Evolutionary conservation across 805 yeast genomes (phyloP).

Genomic region (Saccharomycopsis fermentans): DNA sequence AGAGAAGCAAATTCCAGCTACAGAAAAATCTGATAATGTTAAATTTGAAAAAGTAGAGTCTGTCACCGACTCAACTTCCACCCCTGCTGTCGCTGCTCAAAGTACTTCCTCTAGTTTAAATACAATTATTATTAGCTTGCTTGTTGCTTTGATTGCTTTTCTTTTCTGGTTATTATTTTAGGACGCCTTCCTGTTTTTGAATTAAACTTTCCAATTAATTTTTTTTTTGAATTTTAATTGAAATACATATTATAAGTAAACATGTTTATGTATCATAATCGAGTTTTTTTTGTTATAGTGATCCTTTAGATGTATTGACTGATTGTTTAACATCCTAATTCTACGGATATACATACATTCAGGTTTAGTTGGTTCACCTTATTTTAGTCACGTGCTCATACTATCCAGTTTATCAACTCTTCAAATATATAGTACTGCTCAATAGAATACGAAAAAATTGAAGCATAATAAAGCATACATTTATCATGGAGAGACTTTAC

Average conservation of each 20-base stretch:
- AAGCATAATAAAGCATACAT: neutral
- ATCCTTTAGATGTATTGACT: neutral
- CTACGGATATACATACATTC: too few relatives aligned
- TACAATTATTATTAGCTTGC: constrained; percentile 9
- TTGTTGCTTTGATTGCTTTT: neutral
- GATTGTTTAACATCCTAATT: neutral
- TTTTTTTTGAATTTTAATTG: neutral
- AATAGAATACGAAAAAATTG: too few relatives aligned
- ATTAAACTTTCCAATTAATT: neutral
- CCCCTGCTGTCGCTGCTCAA: constrained; percentile 13
- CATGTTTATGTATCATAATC: constrained; percentile 1
- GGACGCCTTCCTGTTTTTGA: constrained; percentile 2
- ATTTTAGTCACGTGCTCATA: too few relatives aligned
- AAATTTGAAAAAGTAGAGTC: constrained; percentile 19
- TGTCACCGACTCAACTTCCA: constrained; percentile 16
- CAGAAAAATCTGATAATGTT: constrained; percentile 18
- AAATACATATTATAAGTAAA: constrained; percentile 1
- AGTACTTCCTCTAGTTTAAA: constrained; percentile 16
- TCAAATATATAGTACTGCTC: too few relatives aligned
- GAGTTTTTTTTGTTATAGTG: neutral
- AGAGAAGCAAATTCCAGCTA: neutral
- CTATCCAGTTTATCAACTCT: too few relatives aligned
- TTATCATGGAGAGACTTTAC: neutral
- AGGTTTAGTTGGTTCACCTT: neutral
- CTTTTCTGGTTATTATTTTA: constrained; percentile 2